Conservation (phyloP, 768 basidiomycete genomes). For the Daedalea quercina region DNA sequence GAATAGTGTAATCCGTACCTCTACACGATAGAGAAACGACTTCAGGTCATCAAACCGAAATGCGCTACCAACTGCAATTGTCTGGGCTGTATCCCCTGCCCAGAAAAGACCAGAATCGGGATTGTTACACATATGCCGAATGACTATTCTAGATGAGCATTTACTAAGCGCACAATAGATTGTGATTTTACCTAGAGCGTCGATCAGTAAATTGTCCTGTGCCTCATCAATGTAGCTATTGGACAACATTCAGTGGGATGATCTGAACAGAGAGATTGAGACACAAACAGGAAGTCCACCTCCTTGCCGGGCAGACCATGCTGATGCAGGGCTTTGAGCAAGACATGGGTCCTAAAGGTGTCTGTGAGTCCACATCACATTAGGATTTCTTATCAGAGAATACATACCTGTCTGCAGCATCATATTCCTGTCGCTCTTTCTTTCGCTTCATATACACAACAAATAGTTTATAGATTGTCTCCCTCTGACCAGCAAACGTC, state of each 20-base stretch:
- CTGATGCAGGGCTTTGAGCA: slow-evolving; percentile 32
- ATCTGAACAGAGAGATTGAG: neutral
- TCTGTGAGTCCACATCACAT: neutral
- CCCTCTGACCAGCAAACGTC: slow-evolving; percentile 45
- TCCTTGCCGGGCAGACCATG: slow-evolving; percentile 31
- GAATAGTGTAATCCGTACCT: slow-evolving; percentile 26
- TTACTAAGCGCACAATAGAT: neutral
- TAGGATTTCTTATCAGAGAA: too few species aligned
- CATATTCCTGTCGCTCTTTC: slow-evolving; percentile 36
- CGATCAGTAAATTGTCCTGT: slow-evolving; percentile 59
- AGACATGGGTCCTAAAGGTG: slow-evolving; percentile 39
- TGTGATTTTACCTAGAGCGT: slow-evolving; percentile 37
- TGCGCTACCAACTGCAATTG: slow-evolving; percentile 65
- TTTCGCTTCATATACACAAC: slow-evolving; percentile 44
- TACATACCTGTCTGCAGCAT: slow-evolving; percentile 53
- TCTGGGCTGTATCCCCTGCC: slow-evolving; percentile 68
- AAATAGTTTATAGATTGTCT: slow-evolving; percentile 47
- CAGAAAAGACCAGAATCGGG: slow-evolving; percentile 4
- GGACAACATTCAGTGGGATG: neutral
- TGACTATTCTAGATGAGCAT: neutral
- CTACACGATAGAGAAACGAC: slow-evolving; percentile 55
- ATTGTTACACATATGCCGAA: slow-evolving; percentile 1
- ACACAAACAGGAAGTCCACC: slow-evolving; percentile 48
- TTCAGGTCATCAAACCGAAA: slow-evolving; percentile 70
- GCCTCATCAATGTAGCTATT: slow-evolving; percentile 67